A percentile compares a stretch with the other conserved stretches of the same genome.
Evolutionary conservation across 169 alveolate genomes (phyloP).

Genomic region (Cryptosporidium parvum): DNA sequence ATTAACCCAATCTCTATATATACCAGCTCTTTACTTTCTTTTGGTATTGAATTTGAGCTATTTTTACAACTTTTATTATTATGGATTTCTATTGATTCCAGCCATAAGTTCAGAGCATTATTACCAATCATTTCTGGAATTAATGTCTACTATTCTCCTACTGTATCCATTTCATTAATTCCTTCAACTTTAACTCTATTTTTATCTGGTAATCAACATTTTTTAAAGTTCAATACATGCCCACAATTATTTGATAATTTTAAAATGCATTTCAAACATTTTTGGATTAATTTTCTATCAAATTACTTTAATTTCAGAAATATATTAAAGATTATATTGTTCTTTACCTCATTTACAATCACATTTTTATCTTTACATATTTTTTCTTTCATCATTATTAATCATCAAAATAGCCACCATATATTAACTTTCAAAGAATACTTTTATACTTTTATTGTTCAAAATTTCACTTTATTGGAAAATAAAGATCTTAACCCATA

Average conservation of each 20-base stretch:
- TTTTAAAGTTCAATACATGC: neutral
- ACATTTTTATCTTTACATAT: slow-evolving; percentile 15
- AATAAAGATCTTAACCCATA: slow-evolving; percentile 49
- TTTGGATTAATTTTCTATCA: neutral
- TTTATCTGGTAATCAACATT: neutral
- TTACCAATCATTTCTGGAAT: slow-evolving; percentile 24
- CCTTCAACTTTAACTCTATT: slow-evolving; percentile 7
- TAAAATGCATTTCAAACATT: neutral
- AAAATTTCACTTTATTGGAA: slow-evolving; percentile 15
- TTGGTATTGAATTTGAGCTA: slow-evolving; percentile 20
- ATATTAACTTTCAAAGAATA: slow-evolving; percentile 3
- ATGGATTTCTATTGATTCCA: slow-evolving; percentile 11
- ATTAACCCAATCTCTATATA: slow-evolving; percentile 46
- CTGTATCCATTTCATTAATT: neutral
- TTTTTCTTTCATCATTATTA: slow-evolving; percentile 17
- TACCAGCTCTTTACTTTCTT: slow-evolving; percentile 20
- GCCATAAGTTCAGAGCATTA: neutral
- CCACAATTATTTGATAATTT: neutral
- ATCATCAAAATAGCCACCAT: neutral
- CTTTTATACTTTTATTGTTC: neutral
- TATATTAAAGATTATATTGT: neutral
- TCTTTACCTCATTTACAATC: slow-evolving; percentile 1
- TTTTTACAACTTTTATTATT: slow-evolving; percentile 11
- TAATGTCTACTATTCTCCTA: slow-evolving; percentile 16
- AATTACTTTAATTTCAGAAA: neutral